Evolutionary conservation across 495 filamentous ascomycete genomes (phyloP), one percentile per base, ranked within the genome.

Genomic region (Rhypophila decipiens): DNA sequence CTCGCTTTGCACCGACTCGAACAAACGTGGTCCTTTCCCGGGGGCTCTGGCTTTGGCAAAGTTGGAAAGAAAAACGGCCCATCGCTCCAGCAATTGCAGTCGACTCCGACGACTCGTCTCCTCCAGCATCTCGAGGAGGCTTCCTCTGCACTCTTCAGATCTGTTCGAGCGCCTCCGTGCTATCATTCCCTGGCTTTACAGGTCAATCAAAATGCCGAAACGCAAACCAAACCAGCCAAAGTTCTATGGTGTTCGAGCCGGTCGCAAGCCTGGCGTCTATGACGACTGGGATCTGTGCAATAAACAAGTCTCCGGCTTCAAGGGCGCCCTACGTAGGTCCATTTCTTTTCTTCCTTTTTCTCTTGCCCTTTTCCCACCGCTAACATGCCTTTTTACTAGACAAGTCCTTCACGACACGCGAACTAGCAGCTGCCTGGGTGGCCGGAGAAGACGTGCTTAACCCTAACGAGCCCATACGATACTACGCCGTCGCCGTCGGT

Each of bases 401-500:
- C 68, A 94, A 96, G 69, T 87, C 82, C 2, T 98, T 96, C 59
- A 65, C 72, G n/a, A 77, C 77, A 2, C 66, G 78, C 39, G 79
- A 82, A 51, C 90, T 95, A 23, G 93, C 93, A 31, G 79, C 84
- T 48, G 80, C 79, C 2, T 98, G 85, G 57, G 70, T 88, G 22
- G 80, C 77, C 4, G 87, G 87, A 43, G 68, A 73, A 50, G 78
- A 76, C 45, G 63, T 73, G 13, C 44, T 58, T 3, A 51, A 51
- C 24, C 50, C 49, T 18, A 53, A 58, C 19, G 61, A 58, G 24
- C 57, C 66, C 10, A 64, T 69, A 10, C 82, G 78, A 58, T 97
- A 80, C 61, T 98, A 98, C 57, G 93, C 78, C 7, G 84, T 98
- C n/a, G 88, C 83, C 35, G 75, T 78, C 47, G 93, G 93, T 36